Conservation (phyloP, 192 early-diverging fungal genomes). For the Phlyctochytrium bullatum region DNA sequence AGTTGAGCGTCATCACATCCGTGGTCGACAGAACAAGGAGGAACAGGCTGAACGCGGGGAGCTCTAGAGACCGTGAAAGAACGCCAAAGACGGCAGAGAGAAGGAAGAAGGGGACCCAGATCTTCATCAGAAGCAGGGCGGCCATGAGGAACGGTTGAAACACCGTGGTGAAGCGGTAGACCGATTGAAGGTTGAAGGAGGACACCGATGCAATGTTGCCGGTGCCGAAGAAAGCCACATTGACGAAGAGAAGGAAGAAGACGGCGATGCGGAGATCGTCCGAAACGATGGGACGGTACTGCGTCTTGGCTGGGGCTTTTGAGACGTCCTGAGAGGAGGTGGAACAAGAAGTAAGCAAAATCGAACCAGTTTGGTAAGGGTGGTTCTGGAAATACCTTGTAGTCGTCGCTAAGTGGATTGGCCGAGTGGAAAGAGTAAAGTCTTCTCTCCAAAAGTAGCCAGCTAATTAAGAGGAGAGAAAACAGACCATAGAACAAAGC, state of each 20-base stretch:
- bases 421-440: constrained; percentile 23
- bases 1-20: constrained; percentile 94
- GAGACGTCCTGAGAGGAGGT: too few species aligned
- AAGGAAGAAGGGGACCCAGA: constrained; percentile 93
- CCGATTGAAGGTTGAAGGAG: constrained; percentile 82
- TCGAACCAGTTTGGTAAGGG: too few species aligned
- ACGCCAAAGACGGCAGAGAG: constrained; percentile 81
- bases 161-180: constrained; percentile 86
- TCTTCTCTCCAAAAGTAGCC: constrained; percentile 72
- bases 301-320: neutral
- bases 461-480: constrained; percentile 65
- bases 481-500: constrained; percentile 85
- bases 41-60: constrained; percentile 86
- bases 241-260: constrained; percentile 41
- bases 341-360: too few species aligned
- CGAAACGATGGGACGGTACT: constrained; percentile 11
- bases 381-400: too few species aligned
- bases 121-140: constrained; percentile 78
- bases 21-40: constrained; percentile 81
- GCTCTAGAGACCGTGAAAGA: constrained; percentile 67
- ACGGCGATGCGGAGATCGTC: constrained; percentile 36
- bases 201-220: constrained; percentile 88
- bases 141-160: constrained; percentile 92
- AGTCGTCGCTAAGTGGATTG: constrained; percentile 16
- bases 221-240: constrained; percentile 94